These are phyloP conservation scores for Mikania micrantha DNA, from an alignment of 129 eudicot species.

Conservation along the genomic window DNA sequence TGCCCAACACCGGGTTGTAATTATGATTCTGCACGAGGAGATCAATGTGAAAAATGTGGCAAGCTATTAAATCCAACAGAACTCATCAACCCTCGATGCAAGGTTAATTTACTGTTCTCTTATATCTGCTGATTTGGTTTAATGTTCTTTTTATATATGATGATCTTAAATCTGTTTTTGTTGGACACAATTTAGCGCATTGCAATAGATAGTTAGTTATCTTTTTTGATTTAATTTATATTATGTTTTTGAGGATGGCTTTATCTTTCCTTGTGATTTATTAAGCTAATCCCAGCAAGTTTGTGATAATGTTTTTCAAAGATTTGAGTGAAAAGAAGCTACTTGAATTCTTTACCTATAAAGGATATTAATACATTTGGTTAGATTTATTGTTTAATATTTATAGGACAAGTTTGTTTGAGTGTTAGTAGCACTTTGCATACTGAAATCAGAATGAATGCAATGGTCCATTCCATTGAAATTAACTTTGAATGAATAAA, in stretches of 20 bases:
- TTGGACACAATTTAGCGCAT: background rate
- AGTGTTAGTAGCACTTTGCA: background rate
- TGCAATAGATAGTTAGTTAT: background rate
- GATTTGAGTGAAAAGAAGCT: background rate
- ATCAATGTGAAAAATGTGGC: slow-evolving; percentile 93
- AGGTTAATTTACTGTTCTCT: slow-evolving; percentile 36
- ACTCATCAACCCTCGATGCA: slow-evolving; percentile 78
- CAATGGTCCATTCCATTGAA: background rate
- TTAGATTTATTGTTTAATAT: background rate
- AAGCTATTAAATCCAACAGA: slow-evolving; percentile 90
- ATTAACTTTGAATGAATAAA: background rate
- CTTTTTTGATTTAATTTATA: background rate
- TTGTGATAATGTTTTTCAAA: background rate
- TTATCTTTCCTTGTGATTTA: background rate
- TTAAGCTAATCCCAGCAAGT: background rate
- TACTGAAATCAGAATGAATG: background rate
- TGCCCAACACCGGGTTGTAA: slow-evolving; percentile 91
- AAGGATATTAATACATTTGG: background rate
- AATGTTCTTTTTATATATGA: no score
- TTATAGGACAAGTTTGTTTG: slow-evolving; percentile 8
- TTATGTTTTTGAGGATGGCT: background rate
- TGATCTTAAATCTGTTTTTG: background rate
- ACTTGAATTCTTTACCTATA: background rate
- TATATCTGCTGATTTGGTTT: background rate
- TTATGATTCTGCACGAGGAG: slow-evolving; percentile 97